Percentiles rank a stretch among this genome's conserved stretches.
Conservation (phyloP, 1,284 basidiomycete genomes). For the Cryptococcus sp. region DNA sequence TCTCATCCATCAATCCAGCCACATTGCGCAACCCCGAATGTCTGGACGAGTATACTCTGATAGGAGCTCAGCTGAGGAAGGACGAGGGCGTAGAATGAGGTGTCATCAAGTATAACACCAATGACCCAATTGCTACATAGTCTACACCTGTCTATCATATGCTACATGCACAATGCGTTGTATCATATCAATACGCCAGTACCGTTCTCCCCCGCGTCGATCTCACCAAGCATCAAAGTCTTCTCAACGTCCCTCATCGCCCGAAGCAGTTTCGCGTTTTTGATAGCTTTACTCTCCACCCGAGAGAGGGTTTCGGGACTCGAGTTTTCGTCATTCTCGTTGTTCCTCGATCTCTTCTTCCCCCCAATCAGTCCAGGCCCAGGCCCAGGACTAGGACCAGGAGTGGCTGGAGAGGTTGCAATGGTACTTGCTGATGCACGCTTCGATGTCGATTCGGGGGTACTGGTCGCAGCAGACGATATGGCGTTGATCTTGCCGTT, state of each 20-base stretch:
- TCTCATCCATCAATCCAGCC: slow-evolving; percentile 70
- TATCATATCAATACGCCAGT: background rate
- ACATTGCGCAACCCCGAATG: slow-evolving; percentile 77
- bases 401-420: too few relatives aligned
- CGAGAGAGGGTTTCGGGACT: too few relatives aligned
- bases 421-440: background rate
- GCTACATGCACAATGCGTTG: background rate
- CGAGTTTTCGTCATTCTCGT: slow-evolving; percentile 1
- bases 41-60: slow-evolving; percentile 63
- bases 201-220: background rate
- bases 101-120: too few relatives aligned
- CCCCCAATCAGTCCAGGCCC: background rate
- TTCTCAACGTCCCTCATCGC: slow-evolving; percentile 27
- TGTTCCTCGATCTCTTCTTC: slow-evolving; percentile 3
- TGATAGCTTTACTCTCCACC: slow-evolving; percentile 29
- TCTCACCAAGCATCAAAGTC: slow-evolving; percentile 16
- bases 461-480: background rate
- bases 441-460: too few relatives aligned
- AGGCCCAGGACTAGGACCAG: background rate
- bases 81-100: slow-evolving; percentile 43
- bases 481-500: background rate
- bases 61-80: slow-evolving; percentile 61
- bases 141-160: background rate
- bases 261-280: slow-evolving; percentile 33
- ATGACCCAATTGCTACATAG: background rate